Evolutionary conservation across 2,329 filamentous ascomycete genomes (phyloP).

Genomic region (Fusarium pseudocircinatum): DNA sequence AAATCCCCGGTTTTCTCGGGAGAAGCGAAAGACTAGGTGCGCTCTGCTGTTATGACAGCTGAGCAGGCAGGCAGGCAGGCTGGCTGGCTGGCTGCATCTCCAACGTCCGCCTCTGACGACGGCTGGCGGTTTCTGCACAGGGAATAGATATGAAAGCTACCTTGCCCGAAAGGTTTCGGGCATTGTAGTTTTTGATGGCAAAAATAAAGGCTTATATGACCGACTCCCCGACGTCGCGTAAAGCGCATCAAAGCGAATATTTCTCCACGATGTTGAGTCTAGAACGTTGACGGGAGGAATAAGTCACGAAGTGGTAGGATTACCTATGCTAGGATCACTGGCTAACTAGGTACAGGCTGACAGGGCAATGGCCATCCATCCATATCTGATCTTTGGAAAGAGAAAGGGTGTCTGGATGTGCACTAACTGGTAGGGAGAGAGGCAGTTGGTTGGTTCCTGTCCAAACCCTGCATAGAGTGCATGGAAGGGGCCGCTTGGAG

Average conservation of each 20-base stretch:
- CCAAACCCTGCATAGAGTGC: slow-evolving; percentile 11
- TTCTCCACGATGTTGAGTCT: slow-evolving; percentile 29
- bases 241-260: neutral
- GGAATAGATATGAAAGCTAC: neutral
- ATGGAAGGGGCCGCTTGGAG: slow-evolving; percentile 20
- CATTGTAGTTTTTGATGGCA: neutral
- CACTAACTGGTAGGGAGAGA: slow-evolving; percentile 1
- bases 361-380: neutral
- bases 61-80: no score
- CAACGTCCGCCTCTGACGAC: neutral
- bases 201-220: neutral
- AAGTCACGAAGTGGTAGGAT: neutral
- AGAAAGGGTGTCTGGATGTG: neutral
- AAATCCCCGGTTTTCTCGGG: neutral
- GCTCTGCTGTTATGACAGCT: neutral
- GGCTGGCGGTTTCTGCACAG: neutral
- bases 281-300: slow-evolving; percentile 24
- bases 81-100: neutral
- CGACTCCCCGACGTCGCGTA: slow-evolving; percentile 18
- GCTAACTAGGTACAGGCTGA: neutral
- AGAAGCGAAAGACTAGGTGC: neutral
- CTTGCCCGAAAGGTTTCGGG: slow-evolving; percentile 14
- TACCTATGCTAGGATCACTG: neutral
- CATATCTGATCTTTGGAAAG: neutral
- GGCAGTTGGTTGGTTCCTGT: slow-evolving; percentile 16